A percentile compares a stretch with the other conserved stretches of the same genome.
Evolutionary conservation across 176 grass and related monocot genomes (phyloP).

Genomic region (Miscanthus lutarioriparius): DNA sequence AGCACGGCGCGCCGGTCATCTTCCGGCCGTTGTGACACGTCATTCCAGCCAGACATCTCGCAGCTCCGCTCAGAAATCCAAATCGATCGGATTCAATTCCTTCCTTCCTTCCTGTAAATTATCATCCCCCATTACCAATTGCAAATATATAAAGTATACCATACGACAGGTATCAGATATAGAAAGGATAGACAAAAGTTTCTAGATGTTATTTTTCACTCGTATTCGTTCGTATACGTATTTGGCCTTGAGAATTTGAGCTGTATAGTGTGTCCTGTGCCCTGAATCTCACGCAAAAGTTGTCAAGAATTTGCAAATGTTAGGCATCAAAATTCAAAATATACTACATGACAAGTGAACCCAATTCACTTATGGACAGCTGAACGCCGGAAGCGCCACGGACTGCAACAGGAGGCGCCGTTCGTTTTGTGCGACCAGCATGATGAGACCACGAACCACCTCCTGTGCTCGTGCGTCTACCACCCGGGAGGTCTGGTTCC

Average conservation of each 20-base stretch:
- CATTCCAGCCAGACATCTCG: neutral
- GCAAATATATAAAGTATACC: slow-evolving; percentile 49
- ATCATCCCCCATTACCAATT: slow-evolving; percentile 28
- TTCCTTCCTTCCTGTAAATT: slow-evolving; percentile 59
- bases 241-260: neutral
- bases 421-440: no score
- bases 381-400: no score
- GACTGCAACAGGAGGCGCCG: no score
- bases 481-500: no score
- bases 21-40: slow-evolving; percentile 54
- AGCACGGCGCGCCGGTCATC: slow-evolving; percentile 87
- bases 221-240: neutral
- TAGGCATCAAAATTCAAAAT: neutral
- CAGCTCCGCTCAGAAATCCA: slow-evolving; percentile 8
- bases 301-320: neutral
- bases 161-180: slow-evolving; percentile 28
- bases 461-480: no score
- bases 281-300: neutral
- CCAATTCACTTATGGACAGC: no score
- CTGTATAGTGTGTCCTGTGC: neutral
- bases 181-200: neutral
- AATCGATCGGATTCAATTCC: slow-evolving; percentile 47
- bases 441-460: no score
- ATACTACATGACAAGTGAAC: neutral
- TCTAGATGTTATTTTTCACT: neutral